Conservation (phyloP, 345 rosid species). For the Eucalyptus tenuipes region DNA sequence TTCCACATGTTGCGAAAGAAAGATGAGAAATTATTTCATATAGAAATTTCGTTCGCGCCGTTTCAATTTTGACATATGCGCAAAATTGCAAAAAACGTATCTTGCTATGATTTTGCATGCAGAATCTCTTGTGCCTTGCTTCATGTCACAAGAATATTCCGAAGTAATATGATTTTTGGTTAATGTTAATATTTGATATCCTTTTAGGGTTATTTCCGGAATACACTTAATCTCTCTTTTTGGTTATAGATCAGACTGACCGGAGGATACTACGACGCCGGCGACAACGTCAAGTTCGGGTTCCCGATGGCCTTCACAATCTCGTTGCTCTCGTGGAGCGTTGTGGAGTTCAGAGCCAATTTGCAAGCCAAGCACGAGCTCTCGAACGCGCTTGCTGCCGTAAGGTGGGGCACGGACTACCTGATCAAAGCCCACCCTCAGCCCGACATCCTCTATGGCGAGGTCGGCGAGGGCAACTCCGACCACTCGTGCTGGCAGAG, state of each 20-base stretch:
- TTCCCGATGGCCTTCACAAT: constrained; percentile 70
- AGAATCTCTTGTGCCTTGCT: neutral
- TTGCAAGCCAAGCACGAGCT: constrained; percentile 16
- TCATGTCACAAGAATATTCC: neutral
- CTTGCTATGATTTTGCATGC: neutral
- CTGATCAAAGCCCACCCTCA: constrained; percentile 50
- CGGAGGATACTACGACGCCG: constrained; percentile 77
- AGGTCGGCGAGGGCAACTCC: constrained; percentile 44
- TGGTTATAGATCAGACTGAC: constrained; percentile 28
- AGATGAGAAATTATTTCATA: fast-evolving
- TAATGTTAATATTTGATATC: neutral
- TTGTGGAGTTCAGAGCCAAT: constrained; percentile 30
- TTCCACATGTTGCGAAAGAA: neutral
- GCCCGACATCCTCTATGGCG: constrained; percentile 33
- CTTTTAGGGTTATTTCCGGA: neutral
- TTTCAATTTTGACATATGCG: neutral
- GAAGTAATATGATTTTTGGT: neutral
- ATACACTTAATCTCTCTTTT: neutral
- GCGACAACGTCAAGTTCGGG: constrained; percentile 71
- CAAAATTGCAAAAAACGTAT: neutral
- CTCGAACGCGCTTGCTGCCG: constrained; percentile 26
- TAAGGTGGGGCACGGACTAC: constrained; percentile 67
- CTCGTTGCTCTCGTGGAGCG: constrained; percentile 64
- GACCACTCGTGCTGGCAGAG: constrained; percentile 69
- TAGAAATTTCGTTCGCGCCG: neutral